Evolutionary conservation across 2,329 filamentous ascomycete species (phyloP).

Genomic region (Helminthosporium solani): DNA sequence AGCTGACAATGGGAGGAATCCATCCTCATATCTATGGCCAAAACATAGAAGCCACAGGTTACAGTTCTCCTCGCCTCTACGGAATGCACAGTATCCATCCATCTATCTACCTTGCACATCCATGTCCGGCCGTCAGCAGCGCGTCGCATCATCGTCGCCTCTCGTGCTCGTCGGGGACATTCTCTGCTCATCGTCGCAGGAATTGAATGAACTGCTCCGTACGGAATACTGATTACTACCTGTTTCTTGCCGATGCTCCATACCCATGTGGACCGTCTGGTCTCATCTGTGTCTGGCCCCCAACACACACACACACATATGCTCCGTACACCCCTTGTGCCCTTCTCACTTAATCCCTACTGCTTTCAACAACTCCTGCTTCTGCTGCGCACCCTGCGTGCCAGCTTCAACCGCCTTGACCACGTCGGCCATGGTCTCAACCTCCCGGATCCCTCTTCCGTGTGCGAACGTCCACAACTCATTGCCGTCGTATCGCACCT

Average conservation of each 20-base stretch:
- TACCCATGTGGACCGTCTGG: slow-evolving; percentile 6
- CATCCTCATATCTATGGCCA: not conserved
- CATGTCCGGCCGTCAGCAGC: not conserved
- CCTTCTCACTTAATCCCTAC: slow-evolving; percentile 37
- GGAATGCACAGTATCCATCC: too few species aligned
- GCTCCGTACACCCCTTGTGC: too few species aligned
- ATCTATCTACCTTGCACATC: too few species aligned
- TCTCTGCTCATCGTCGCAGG: not conserved
- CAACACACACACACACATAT: too few species aligned
- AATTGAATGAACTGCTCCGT: too few species aligned
- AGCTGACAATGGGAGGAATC: not conserved
- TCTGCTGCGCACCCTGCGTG: slow-evolving; percentile 13
- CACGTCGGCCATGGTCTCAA: slow-evolving; percentile 48
- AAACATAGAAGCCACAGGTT: too few species aligned
- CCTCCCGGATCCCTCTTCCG: slow-evolving; percentile 43
- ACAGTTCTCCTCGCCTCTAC: too few species aligned
- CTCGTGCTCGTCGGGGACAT: not conserved
- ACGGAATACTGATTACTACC: not conserved
- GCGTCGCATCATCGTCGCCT: not conserved
- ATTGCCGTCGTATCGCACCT: slow-evolving; percentile 45
- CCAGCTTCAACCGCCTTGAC: slow-evolving; percentile 39
- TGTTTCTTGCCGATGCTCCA: too few species aligned
- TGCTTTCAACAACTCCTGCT: slow-evolving; percentile 35
- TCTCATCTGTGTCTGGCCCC: not conserved
- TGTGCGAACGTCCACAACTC: slow-evolving; percentile 44